Conservation (phyloP, 148 eudicot species). For the Diospyros lotus region DNA sequence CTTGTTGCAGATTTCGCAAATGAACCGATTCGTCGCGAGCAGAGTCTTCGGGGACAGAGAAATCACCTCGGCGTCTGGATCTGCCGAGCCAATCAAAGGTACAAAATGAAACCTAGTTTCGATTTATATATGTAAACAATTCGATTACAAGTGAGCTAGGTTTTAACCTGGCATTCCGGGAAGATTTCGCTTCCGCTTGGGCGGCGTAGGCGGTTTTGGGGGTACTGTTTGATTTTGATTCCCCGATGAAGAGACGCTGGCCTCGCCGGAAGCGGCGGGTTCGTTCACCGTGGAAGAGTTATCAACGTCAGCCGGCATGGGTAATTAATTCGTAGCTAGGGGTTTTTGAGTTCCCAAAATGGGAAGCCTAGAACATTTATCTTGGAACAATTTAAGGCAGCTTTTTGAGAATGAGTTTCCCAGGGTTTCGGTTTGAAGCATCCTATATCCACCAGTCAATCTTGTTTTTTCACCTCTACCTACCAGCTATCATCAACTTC, state of each 20-base stretch:
- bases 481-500: conserved; percentile 31
- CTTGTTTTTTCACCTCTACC: conserved; percentile 24
- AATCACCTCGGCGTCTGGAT: conserved; percentile 89
- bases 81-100: conserved; percentile 22
- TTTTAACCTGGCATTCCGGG: conserved; percentile 91
- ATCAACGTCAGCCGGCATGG: conserved; percentile 56
- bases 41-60: conserved; percentile 75
- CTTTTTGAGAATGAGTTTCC: not conserved
- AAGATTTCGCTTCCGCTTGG: conserved; percentile 72
- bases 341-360: conserved; percentile 12
- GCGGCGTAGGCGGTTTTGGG: conserved; percentile 35
- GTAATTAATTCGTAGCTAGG: conserved; percentile 7
- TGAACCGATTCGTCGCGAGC: conserved; percentile 75
- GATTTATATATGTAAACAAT: not conserved
- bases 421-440: conserved; percentile 18
- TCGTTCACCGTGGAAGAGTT: conserved; percentile 47
- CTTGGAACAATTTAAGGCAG: conserved; percentile 10
- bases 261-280: conserved; percentile 59
- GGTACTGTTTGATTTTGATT: conserved; percentile 46
- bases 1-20: conserved; percentile 81
- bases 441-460: conserved; percentile 62
- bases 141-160: not conserved
- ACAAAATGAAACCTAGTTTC: not conserved
- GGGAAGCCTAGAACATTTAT: conserved; percentile 15
- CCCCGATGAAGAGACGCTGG: conserved; percentile 58